A percentile compares a stretch with the other conserved stretches of the same genome.
Evolutionary conservation across 2,329 filamentous ascomycete species (phyloP).

Genomic region (Hypoxylon sp.): DNA sequence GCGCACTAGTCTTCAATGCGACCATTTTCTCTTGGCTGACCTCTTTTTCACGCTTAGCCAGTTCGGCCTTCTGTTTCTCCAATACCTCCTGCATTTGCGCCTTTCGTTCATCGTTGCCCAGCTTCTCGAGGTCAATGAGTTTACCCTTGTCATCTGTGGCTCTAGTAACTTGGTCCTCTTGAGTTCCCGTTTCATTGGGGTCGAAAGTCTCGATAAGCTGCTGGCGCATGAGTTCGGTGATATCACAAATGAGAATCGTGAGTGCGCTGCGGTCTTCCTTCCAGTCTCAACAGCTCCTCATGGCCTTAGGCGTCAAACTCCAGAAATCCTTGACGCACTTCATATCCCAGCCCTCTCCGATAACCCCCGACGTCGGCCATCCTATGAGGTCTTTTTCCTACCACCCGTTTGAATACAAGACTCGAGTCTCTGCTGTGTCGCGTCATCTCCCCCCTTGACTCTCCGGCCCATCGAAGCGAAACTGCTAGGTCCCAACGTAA

Average conservation of each 20-base stretch:
- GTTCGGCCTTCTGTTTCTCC: slow-evolving; percentile 42
- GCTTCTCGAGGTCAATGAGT: slow-evolving; percentile 6
- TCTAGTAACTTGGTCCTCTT: slow-evolving; percentile 18
- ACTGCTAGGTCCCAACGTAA: no score
- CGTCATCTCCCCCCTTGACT: no score
- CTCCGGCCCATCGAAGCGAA: no score
- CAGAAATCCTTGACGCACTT: no score
- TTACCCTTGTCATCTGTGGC: slow-evolving; percentile 11
- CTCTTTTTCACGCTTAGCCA: slow-evolving; percentile 47
- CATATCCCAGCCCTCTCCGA: no score
- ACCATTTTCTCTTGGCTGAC: slow-evolving; percentile 46
- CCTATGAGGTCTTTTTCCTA: no score
- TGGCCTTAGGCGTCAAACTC: no score
- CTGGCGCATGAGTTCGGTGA: slow-evolving; percentile 49
- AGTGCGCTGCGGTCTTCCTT: slow-evolving; percentile 46
- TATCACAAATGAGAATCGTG: slow-evolving; percentile 47
- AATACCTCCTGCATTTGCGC: slow-evolving; percentile 26
- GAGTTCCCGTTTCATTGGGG: slow-evolving; percentile 40
- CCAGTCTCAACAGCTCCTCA: no score
- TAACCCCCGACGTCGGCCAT: no score
- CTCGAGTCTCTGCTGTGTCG: no score
- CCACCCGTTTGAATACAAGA: no score
- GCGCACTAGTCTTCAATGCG: slow-evolving; percentile 46
- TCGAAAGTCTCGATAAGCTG: slow-evolving; percentile 45
- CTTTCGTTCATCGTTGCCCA: slow-evolving; percentile 20